These are phyloP conservation scores for Phycomyces blakesleeanus DNA, from an alignment of 192 early-diverging fungal genomes.

Conservation along the genomic window DNA sequence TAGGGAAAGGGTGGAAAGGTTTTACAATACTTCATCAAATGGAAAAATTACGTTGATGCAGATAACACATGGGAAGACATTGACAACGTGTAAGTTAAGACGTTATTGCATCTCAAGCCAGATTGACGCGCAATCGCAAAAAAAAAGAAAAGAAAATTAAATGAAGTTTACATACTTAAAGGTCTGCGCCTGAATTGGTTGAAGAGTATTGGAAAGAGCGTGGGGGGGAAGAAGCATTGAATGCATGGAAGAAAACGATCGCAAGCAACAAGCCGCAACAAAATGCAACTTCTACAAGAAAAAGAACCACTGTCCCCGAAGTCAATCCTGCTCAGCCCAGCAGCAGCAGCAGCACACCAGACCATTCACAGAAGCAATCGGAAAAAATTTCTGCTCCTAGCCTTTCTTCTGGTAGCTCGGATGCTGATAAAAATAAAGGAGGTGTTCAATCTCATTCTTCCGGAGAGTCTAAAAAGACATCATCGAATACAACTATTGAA, in stretches of 20 bases:
- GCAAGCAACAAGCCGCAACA: not conserved
- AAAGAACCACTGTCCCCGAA: not conserved
- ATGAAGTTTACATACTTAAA: not conserved
- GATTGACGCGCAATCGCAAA: too few relatives aligned
- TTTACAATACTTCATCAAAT: constrained; percentile 14
- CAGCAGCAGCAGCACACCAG: too few relatives aligned
- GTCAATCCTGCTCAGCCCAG: not conserved
- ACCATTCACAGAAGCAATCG: not conserved
- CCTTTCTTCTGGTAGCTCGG: not conserved
- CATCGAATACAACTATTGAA: too few relatives aligned
- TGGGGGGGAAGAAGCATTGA: not conserved
- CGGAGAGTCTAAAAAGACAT: too few relatives aligned
- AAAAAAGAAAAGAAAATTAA: not conserved
- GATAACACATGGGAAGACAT: constrained; percentile 16
- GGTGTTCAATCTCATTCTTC: too few relatives aligned
- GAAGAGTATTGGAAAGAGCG: not conserved
- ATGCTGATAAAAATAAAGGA: too few relatives aligned
- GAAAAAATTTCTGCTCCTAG: not conserved
- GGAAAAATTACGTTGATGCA: not conserved
- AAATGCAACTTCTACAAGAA: not conserved
- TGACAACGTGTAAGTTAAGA: constrained; percentile 12
- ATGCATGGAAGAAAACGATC: not conserved
- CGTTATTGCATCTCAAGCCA: too few relatives aligned
- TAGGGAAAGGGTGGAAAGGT: not conserved
- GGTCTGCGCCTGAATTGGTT: not conserved